Evolutionary conservation across 1,284 basidiomycete species (phyloP), one percentile per base, ranked within the genome.

Genomic region (Ganoderma lucidum): DNA sequence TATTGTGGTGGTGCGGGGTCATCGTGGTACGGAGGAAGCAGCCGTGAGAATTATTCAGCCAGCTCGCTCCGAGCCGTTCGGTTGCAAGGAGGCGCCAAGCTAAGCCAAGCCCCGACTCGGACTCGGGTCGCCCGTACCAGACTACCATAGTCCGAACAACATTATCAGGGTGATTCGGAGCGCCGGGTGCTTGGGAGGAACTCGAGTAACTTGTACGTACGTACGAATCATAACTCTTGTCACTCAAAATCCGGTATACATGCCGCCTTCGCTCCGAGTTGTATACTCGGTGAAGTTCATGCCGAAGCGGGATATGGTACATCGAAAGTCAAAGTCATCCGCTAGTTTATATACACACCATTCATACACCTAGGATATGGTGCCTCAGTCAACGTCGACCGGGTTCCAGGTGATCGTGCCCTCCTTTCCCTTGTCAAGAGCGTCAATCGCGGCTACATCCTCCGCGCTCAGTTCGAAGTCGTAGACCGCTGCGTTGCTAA

Each of bases 321-420:
- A 28, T 51, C 23, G 3, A 23, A 51, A 10, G 48, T 28, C 12
- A 28, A 51, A 10, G 48, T 28, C 12, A 28, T 51, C 48, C 28
- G 23, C 23, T 28, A 14, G 48, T 14, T 51, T 28, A 23, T 1
- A 81, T 80, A 45, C 74, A 75, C 2, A 86, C 6, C 32, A 32
- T 35, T 56, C 53, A 6, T 56, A 56, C 81, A 3, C 79, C 71
- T 45, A 84, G 15, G 32, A 58, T 32, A 48, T 32, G 35, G 6
- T 19, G n/a, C 56, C 56, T 59, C 56, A 63, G 12, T 67, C 66
- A 12, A 39, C 80, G 71, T 85, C 78, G 17, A 85, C 78, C 0
- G 85, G 85, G 74, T 87, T 86, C 86, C 85, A 87, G 37, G 82
- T 83, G 61, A 82, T 75, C 12, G 84, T 80, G 3, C 86, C 86